These are phyloP conservation scores for Cymbopogon flexuosus DNA, from an alignment of 202 grass and related monocot genomes.

Conservation along the genomic window DNA sequence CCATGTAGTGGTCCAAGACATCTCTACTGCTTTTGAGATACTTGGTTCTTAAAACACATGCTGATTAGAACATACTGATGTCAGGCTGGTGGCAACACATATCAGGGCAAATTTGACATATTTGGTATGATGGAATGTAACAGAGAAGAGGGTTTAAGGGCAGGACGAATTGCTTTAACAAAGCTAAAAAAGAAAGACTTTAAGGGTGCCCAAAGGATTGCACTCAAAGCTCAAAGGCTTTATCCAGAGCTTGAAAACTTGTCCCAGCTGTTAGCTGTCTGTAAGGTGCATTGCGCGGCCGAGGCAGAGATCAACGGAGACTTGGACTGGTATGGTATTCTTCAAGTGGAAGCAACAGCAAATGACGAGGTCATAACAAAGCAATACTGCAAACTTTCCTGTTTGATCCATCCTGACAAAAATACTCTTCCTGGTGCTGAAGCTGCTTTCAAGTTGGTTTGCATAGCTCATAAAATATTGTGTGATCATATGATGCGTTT, in stretches of 20 bases:
- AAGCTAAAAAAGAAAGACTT: constrained; percentile 45
- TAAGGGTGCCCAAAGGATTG: constrained; percentile 41
- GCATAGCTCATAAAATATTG: constrained; percentile 37
- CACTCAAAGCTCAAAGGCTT: constrained; percentile 41
- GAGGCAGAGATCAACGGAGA: constrained; percentile 42
- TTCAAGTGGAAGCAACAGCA: constrained; percentile 49
- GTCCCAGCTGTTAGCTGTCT: constrained; percentile 42
- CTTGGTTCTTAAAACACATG: background rate
- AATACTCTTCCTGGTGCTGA: constrained; percentile 67
- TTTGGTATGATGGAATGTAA: constrained; percentile 52
- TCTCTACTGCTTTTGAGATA: no score
- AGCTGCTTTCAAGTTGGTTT: constrained; percentile 56
- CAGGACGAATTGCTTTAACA: constrained; percentile 38
- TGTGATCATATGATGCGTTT: constrained; percentile 27
- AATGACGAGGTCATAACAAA: constrained; percentile 58
- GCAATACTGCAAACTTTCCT: constrained; percentile 63
- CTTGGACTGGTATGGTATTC: constrained; percentile 58
- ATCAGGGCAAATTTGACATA: background rate
- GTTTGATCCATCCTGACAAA: constrained; percentile 71
- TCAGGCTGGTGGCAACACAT: background rate
- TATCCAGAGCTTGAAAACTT: constrained; percentile 49
- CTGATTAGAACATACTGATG: background rate
- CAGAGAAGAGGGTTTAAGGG: constrained; percentile 45
- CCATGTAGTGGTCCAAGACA: no score
- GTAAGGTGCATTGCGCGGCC: constrained; percentile 53